Base-by-base conservation (phyloP, 139 green algal species). In the Diplosphaera chodatii region DNA sequence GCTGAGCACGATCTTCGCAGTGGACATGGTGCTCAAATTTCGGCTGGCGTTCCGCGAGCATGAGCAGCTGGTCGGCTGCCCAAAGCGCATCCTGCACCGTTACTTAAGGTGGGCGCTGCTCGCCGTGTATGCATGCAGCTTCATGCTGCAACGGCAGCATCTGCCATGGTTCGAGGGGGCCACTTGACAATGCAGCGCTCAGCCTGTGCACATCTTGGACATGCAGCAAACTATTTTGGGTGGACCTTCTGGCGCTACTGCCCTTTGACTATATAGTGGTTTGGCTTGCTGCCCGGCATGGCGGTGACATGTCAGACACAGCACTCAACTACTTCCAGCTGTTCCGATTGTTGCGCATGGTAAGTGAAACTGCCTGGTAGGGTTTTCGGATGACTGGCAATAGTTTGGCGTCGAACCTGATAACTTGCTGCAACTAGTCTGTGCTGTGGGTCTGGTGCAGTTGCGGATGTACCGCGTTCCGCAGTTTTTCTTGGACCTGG, bases 401-500 rank as follows among this genome's bases (percentile, higher is more conserved):
- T n/a, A n/a, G n/a, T n/a, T n/a, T n/a, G n/a, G n/a, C n/a, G n/a
- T n/a, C n/a, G n/a, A n/a, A n/a, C n/a, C n/a, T n/a, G n/a, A n/a
- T n/a, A n/a, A n/a, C n/a, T n/a, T n/a, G n/a, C n/a, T n/a, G n/a
- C n/a, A n/a, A n/a, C n/a, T n/a, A n/a, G n/a, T n/a, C n/a, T n/a
- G n/a, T n/a, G n/a, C 37, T 48, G 10, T 25, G 16, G 8, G 48
- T 5, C 48, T 59, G 48, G 48, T 59, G 13, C 67, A 78, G 74
- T 22, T 78, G 20, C 59, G 74, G 63, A 63, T 87, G 64, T 80
- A 83, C 64, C 70, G 76, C 23, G 73, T 87, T 55, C 70, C 67
- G 21, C 74, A 30, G 62, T 79, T 84, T 25, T 86, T 85, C 40
- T n/a, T 56, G n/a, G 79, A 72, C 55, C 73, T 84, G 27, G 78